Evolutionary conservation across 148 eudicot species (phyloP).

Genomic region (Vaccinium myrtillus): DNA sequence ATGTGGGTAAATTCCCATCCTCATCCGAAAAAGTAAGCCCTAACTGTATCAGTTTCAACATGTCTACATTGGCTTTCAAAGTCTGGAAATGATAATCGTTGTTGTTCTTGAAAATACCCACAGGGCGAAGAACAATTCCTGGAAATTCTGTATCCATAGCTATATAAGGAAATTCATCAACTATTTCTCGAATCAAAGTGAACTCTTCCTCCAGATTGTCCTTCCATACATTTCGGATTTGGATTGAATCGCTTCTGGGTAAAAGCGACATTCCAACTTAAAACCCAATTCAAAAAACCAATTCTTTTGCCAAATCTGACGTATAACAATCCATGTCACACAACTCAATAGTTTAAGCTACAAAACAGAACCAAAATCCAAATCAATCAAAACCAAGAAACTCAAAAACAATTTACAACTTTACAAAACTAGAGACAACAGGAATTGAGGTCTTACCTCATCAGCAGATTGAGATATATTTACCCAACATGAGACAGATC

Average conservation of each 20-base stretch:
- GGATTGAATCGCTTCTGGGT: constrained; percentile 40
- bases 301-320: background rate
- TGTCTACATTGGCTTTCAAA: constrained; percentile 43
- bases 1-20: constrained; percentile 41
- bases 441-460: constrained; percentile 12
- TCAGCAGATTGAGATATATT: constrained; percentile 6
- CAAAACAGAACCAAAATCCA: background rate
- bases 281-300: constrained; percentile 12
- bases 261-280: constrained; percentile 34
- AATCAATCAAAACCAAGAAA: background rate
- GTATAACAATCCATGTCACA: background rate
- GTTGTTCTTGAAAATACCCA: constrained; percentile 44
- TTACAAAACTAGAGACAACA: background rate
- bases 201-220: constrained; percentile 47
- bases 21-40: constrained; percentile 50
- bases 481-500: background rate
- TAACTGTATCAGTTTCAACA: constrained; percentile 46
- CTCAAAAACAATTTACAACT: background rate
- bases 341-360: background rate
- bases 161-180: constrained; percentile 42
- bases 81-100: constrained; percentile 49
- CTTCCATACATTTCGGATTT: constrained; percentile 46
- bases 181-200: constrained; percentile 39
- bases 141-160: constrained; percentile 59
- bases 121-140: constrained; percentile 43